Evolutionary conservation across 2,329 filamentous ascomycete species (phyloP).

Genomic region (Trichoderma cornu-damae): DNA sequence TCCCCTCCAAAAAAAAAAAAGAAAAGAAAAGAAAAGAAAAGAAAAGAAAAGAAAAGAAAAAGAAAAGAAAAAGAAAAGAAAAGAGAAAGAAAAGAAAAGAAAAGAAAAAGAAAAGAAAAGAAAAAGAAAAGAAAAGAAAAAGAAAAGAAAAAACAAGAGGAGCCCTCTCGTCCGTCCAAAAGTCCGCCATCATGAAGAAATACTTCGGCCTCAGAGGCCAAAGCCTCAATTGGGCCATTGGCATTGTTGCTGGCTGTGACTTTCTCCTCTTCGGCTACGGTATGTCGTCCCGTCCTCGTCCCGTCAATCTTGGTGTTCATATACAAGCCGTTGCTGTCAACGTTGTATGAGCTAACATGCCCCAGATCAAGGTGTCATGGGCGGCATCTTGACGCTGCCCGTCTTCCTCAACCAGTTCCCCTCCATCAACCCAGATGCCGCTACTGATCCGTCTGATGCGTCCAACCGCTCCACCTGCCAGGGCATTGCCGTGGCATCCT

Average conservation of each 20-base stretch:
- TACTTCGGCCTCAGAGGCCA: slow-evolving; percentile 64
- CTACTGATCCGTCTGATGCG: slow-evolving; percentile 34
- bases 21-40: not conserved
- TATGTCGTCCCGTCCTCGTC: no score
- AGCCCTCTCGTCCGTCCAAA: not conserved
- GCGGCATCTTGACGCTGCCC: slow-evolving; percentile 64
- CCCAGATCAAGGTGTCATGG: slow-evolving; percentile 72
- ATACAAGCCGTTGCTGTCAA: not conserved
- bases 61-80: no score
- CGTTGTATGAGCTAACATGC: not conserved
- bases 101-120: no score
- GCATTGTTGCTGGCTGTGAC: slow-evolving; percentile 66
- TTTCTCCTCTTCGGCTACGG: slow-evolving; percentile 60
- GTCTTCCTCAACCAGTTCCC: slow-evolving; percentile 56
- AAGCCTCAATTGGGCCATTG: slow-evolving; percentile 62
- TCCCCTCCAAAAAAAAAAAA: no score
- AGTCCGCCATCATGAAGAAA: slow-evolving; percentile 31
- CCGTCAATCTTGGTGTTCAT: not conserved
- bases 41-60: no score
- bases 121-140: not conserved
- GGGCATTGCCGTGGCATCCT: slow-evolving; percentile 51
- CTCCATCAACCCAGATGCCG: slow-evolving; percentile 41
- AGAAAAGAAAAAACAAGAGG: not conserved
- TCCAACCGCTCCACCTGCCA: slow-evolving; percentile 47
- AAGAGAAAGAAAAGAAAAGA: no score